Conservation (phyloP, 1,139 yeast genomes). For the Pneumocystis canis region DNA sequence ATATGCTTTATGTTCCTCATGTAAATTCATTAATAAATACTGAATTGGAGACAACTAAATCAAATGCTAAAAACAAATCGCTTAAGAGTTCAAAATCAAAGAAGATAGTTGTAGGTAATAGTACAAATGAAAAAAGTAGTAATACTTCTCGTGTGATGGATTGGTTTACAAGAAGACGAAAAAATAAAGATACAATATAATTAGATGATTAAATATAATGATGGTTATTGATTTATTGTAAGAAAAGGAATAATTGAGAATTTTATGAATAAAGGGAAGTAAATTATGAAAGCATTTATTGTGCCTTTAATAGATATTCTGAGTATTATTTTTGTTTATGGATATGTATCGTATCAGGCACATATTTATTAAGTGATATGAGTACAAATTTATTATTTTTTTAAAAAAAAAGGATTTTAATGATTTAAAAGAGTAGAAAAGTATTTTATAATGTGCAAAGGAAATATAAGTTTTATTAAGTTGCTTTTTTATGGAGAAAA, state of each 20-base stretch:
- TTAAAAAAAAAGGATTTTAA: background rate
- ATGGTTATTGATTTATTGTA: background rate
- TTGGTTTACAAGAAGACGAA: background rate
- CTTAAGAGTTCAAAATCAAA: background rate
- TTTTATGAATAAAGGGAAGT: background rate
- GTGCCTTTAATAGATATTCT: background rate
- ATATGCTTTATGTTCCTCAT: background rate
- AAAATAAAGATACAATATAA: background rate
- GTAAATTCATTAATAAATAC: background rate
- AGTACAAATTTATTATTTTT: background rate
- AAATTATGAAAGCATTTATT: background rate
- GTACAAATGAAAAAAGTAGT: background rate
- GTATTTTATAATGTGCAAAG: background rate
- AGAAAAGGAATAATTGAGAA: background rate
- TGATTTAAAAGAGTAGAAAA: background rate
- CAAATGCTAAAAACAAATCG: background rate
- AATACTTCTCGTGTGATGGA: background rate
- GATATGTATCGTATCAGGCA: background rate
- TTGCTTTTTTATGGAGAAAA: background rate
- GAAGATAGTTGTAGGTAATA: background rate
- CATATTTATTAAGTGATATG: background rate
- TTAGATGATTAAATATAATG: background rate
- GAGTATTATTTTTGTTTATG: background rate
- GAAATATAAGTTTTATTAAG: background rate
- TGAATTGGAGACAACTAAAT: background rate